Evolutionary conservation across 2,329 filamentous ascomycete species (phyloP), one percentile per base, ranked within the genome.

Genomic region (Dothideomycetes sp.): DNA sequence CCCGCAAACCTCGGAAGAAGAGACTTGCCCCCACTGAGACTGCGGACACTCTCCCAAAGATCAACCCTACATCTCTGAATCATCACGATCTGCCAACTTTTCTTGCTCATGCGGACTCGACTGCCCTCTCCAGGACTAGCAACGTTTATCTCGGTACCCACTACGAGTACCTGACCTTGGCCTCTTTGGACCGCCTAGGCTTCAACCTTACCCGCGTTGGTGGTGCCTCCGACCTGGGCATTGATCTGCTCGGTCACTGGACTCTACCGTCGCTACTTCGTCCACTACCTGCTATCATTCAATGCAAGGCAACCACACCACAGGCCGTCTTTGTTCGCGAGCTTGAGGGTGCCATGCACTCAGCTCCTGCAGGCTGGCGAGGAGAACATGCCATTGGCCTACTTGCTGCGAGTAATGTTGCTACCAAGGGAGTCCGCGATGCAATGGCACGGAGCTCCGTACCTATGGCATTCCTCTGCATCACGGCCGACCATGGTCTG

Each of bases 341-440:
- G 61, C 69, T 89, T 3, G 83, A 86, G 54, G 89, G 89, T 3
- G 76, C 85, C 0, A 82, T 91, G 52, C 69, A 70, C 1, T 79
- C 77, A 10, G 82, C 84, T 5, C 87, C 86, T 1, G 63, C 71
- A 0, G 81, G 79, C 0, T 94, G 84, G 83, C 68, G 77, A 38
- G 75, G 72, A 0, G 57, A 66, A 2, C 69, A 72, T 11, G 77
- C 83, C 4, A 57, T 94, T 24, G 88, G 77, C 0, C 53, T 94
- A 12, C 60, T 95, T 39, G 80, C 83, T 17, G 73, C 77, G 3
- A 76, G 79, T 46, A 68, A 72, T 45, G 68, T 77, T 38, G 82
- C 86, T 22, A 94, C 87, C 0, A 82, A 77, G 52, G 89, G 88
- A 1, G 77, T 93, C 3, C 66, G 84, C 42, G 78, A 86, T 35